Evolutionary conservation across 2,329 filamentous ascomycete species (phyloP), one percentile per base, ranked within the genome.

Genomic region (Escovopsis weberi): DNA sequence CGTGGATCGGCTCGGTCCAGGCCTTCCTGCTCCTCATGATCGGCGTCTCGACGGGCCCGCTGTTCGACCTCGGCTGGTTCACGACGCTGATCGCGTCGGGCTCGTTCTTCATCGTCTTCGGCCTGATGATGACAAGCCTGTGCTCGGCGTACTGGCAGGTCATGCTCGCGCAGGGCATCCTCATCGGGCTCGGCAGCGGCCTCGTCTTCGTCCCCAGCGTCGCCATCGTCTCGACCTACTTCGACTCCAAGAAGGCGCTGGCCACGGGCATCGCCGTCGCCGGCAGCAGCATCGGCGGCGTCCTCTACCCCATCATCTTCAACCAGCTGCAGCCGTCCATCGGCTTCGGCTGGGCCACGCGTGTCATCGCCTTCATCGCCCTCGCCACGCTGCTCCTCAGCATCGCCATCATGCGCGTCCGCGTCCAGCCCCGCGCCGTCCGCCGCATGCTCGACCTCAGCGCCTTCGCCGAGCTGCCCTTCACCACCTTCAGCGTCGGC

Each of bases 291-390:
- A 26, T 61, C 4, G 62, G 60, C 26, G 42, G 41, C 10, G 44
- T 49, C 39, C 38, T 55, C 19, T 55, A 55, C 40, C 55, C 47
- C n/a, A 50, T 63, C 40, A 56, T 63, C 40, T 63, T 68, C 40
- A 54, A 55, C 11, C 60, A 58, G 48, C 59, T 72, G 4, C 63
- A 70, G 48, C 59, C 60, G n/a, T 52, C 53, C 15, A 63, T 78
- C 42, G 74, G 74, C 28, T 80, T 78, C 54, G 59, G 60, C 38
- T 76, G 71, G 72, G 62, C 70, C 6, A 64, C 60, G 4, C 59
- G 67, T 7, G 54, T 65, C 32, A 59, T 70, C 15, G 67, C 58
- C 23, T 66, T 70, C 44, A 50, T 67, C 42, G 55, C 71, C 12
- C 58, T 67, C 12, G 64, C 40, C 1, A 53, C 64, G 23, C 55